Evolutionary conservation across 352 stramenopile species (phyloP), one percentile per base, ranked within the genome.

Genomic region (Phytophthora idaei): DNA sequence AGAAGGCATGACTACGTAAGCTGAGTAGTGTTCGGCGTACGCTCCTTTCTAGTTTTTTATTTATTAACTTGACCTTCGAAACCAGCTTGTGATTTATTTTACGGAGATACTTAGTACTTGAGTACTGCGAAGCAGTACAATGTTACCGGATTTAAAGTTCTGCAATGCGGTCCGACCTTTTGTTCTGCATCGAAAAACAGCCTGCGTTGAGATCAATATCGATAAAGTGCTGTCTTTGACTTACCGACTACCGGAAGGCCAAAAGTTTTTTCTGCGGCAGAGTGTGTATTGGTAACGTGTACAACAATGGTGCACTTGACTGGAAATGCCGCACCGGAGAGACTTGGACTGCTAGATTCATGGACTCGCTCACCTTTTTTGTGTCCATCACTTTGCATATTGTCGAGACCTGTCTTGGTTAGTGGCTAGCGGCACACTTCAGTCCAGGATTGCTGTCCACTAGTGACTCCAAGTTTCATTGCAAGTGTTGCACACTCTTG

Each of bases 361-460:
- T 70, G 46, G 27, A n/a, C 41, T 63, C 44, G 36, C 12, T 55
- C 46, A 54, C 29, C 25, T 51, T 69, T 72, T 64, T 17, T 68
- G 28, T 27, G 25, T 61, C 58, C 47, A 65, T 65, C 57, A 53
- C 45, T 52, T 64, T 56, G 29, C 47, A 63, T 28, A 36, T 59
- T 60, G 55, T 68, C 39, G 44, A 71, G 28, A 51, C 21, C 47
- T 67, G 58, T 64, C 64, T 53, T n/a, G 21, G 36, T 37, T 50
- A 63, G 57, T 56, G 50, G 42, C 4, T 17, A 50, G 12, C 10
- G 17, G 5, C 3, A 50, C 11, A 49, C 17, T 42, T 42, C 36
- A n/a, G 44, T 49, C 25, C 44, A 51, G 15, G 21, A 7, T 36
- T 9, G 7, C 21, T 28, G 45, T 34, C 17, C 45, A 51, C 45